Percentiles rank a stretch among this genome's conserved stretches.
These are phyloP conservation scores for Penicillium parvum DNA, from an alignment of 495 filamentous ascomycete genomes.

Conservation along the genomic window DNA sequence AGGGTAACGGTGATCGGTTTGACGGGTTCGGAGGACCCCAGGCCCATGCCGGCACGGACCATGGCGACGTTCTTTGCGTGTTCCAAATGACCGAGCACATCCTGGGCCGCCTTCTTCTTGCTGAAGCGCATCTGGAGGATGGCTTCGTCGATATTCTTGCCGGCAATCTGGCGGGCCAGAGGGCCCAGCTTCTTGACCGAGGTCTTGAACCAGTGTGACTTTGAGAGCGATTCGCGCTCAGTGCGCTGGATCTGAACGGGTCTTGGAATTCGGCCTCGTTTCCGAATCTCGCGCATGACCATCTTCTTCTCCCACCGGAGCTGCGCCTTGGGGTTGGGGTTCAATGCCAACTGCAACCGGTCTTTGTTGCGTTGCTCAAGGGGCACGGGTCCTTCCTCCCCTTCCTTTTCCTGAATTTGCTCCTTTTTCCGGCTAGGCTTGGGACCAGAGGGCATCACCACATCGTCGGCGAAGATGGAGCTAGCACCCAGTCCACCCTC, in stretches of 20 bases:
- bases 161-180: conserved; percentile 79
- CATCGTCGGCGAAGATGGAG: conserved; percentile 44
- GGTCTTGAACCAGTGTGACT: conserved; percentile 68
- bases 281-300: conserved; percentile 65
- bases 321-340: conserved; percentile 64
- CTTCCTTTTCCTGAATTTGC: conserved; percentile 10
- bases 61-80: conserved; percentile 73
- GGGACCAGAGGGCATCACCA: conserved; percentile 25
- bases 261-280: conserved; percentile 62
- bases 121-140: conserved; percentile 93
- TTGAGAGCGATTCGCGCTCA: conserved; percentile 63
- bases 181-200: conserved; percentile 82
- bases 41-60: conserved; percentile 76
- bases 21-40: conserved; percentile 41
- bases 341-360: conserved; percentile 52
- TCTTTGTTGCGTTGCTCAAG: conserved; percentile 40
- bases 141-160: conserved; percentile 88
- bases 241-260: conserved; percentile 60
- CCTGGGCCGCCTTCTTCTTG: conserved; percentile 85
- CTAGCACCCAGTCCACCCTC: conserved; percentile 33
- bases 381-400: conserved; percentile 2
- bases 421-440: conserved; percentile 22
- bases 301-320: conserved; percentile 77
- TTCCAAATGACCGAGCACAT: conserved; percentile 72
- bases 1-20: conserved; percentile 37